Base-by-base conservation (phyloP, 768 basidiomycete genomes). In the Boletus barrowsii region DNA sequence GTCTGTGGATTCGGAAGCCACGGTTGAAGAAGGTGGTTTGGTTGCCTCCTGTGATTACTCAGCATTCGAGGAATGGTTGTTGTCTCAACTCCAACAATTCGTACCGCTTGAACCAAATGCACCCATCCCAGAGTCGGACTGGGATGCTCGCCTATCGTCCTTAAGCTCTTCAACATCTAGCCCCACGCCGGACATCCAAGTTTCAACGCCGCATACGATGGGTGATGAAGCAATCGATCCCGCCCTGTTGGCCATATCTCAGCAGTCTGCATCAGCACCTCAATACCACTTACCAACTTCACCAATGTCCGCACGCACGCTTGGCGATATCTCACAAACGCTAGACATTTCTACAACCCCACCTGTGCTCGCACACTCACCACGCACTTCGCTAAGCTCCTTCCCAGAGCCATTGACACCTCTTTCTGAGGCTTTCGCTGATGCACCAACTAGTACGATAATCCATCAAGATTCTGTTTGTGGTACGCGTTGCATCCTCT, bases 1-100 rank as follows among this genome's bases (percentile, higher is more conserved):
- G 20, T 47, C 39, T 45, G 43, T 54, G 42, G 51, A 58, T 49
- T 44, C 49, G 14, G 61, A 53, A 30, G 44, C 47, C 47, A 5
- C 39, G n/a, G 48, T 47, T 30, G 64, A 55, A 32, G 57, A 58
- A n/a, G 39, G 42, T 36, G 13, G 48, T 36, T 53, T 40, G 9
- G 48, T 17, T 24, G 35, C 18, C 24, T 17, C 67, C 14, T 60
- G 68, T 39, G 79, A 82, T 58, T 70, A 73, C 47, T 58, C 70
- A 20, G 62, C 75, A 11, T 74, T 79, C 55, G 77, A 83, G 56
- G 77, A 72, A 36, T 82, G 79, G 80, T 71, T 82, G 80, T 71
- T 82, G 67, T 75, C 72, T 47, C 74, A 79, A 45, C 68, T 83
- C n/a, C 73, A 80, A 41, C 66, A 73, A 3, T 77, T 80, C 47